Percentiles rank a stretch among this genome's conserved stretches.
These are phyloP conservation scores for Pythium sukuiense DNA, from an alignment of 352 stramenopile genomes.

Conservation along the genomic window DNA sequence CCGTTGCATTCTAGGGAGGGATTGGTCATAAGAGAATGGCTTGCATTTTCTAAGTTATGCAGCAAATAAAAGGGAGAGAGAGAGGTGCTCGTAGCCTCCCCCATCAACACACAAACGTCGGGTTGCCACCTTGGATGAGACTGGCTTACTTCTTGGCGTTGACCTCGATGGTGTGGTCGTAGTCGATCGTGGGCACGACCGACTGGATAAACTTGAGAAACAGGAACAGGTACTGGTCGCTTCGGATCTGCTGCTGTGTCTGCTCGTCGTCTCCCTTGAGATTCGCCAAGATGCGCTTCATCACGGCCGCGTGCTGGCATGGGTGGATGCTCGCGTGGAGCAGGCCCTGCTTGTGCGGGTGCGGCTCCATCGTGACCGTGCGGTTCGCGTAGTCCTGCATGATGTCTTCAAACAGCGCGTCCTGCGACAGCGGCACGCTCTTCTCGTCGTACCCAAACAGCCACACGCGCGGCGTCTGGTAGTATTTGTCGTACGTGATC, in stretches of 20 bases:
- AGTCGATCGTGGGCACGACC: constrained; percentile 99
- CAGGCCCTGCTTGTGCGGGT: constrained; percentile 90
- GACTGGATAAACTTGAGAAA: constrained; percentile 99
- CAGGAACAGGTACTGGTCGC: constrained; percentile 98
- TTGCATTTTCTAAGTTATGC: constrained; percentile 8
- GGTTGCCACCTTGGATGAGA: not conserved
- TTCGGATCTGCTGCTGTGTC: constrained; percentile 59
- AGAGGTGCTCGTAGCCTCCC: not conserved
- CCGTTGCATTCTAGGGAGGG: constrained; percentile 18
- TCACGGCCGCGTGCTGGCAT: constrained; percentile 97
- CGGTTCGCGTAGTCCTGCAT: constrained; percentile 99
- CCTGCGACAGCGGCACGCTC: constrained; percentile 82
- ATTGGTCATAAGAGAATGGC: not conserved
- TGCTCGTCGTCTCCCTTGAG: constrained; percentile 63
- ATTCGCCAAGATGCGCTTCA: constrained; percentile 98
- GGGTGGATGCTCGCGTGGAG: constrained; percentile 97
- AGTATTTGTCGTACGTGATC: constrained; percentile 99
- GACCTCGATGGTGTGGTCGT: constrained; percentile 99
- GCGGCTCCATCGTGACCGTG: constrained; percentile 98
- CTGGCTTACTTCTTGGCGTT: constrained; percentile 43
- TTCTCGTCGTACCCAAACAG: constrained; percentile 96
- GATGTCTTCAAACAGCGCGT: constrained; percentile 98
- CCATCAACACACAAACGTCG: not conserved
- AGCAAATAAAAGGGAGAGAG: constrained; percentile 1
- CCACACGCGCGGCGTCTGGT: constrained; percentile 98